These are phyloP conservation scores for Trametes hirsuta DNA, from an alignment of 1,284 basidiomycete genomes.

Conservation along the genomic window DNA sequence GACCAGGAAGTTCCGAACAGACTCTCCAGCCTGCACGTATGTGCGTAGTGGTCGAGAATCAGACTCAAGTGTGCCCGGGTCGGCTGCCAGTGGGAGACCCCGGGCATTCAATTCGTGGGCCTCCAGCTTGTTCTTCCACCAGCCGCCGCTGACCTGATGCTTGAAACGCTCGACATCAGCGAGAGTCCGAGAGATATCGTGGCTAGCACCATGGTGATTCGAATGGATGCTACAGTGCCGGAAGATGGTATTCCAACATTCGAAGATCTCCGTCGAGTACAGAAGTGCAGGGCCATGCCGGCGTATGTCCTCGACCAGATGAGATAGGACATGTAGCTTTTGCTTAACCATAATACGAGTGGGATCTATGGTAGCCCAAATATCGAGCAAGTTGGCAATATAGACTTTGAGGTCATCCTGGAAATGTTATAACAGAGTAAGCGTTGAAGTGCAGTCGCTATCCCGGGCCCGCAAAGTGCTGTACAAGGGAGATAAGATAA, in stretches of 20 bases:
- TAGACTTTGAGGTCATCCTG: constrained; percentile 18
- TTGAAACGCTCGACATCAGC: constrained; percentile 38
- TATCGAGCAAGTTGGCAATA: constrained; percentile 25
- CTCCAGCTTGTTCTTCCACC: constrained; percentile 9
- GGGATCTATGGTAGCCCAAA: constrained; percentile 22
- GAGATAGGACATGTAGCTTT: constrained; percentile 31
- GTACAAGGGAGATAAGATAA: neutral
- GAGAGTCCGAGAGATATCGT: constrained; percentile 42
- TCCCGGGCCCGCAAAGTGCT: too few relatives aligned
- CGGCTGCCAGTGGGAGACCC: too few relatives aligned
- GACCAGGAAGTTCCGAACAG: constrained; percentile 13
- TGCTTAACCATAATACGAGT: constrained; percentile 26
- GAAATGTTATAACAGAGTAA: too few relatives aligned
- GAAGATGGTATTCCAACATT: constrained; percentile 50
- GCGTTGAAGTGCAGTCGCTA: too few relatives aligned
- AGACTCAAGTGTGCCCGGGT: too few relatives aligned
- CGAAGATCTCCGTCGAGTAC: constrained; percentile 44
- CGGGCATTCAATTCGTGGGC: too few relatives aligned
- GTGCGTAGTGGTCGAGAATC: neutral
- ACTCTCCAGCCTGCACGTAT: constrained; percentile 14
- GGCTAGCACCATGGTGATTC: constrained; percentile 46
- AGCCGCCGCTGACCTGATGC: constrained; percentile 24
- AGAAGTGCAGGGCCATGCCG: constrained; percentile 25
- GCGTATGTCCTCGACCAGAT: constrained; percentile 23
- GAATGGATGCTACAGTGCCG: constrained; percentile 42